Percentiles rank a stretch among this genome's conserved stretches.
Evolutionary conservation across 2,329 filamentous ascomycete species (phyloP).

Genomic region (Penicillium palitans): DNA sequence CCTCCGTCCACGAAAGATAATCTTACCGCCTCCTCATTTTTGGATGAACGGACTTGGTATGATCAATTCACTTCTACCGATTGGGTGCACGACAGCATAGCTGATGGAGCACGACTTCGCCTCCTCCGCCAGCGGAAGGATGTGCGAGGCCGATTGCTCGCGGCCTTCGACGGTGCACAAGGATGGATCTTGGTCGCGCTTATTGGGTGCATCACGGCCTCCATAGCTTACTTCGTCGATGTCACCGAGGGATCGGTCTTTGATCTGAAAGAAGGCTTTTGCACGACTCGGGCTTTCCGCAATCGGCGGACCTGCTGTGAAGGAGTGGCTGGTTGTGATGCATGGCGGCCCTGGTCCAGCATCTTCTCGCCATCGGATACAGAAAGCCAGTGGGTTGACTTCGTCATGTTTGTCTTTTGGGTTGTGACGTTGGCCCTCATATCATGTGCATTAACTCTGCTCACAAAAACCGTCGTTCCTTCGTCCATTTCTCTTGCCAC

Average conservation of each 20-base stretch:
- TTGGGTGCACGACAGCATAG: constrained; percentile 97
- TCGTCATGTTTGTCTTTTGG: constrained; percentile 69
- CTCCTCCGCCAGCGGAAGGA: constrained; percentile 78
- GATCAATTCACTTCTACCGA: constrained; percentile 97
- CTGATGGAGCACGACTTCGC: constrained; percentile 87
- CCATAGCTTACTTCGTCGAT: constrained; percentile 85
- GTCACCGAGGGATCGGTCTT: constrained; percentile 82
- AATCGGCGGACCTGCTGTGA: constrained; percentile 69
- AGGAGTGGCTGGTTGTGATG: constrained; percentile 54
- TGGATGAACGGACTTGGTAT: constrained; percentile 93
- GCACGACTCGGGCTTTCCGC: constrained; percentile 68
- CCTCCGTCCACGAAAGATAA: constrained; percentile 50
- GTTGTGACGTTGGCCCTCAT: constrained; percentile 69
- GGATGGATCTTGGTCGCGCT: constrained; percentile 93
- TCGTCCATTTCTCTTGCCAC: constrained; percentile 84
- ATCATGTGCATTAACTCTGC: constrained; percentile 77
- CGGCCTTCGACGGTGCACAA: constrained; percentile 81
- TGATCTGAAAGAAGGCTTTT: constrained; percentile 90
- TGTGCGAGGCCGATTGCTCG: constrained; percentile 73
- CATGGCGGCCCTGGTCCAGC: constrained; percentile 67
- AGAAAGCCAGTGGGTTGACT: constrained; percentile 68
- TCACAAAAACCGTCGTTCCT: constrained; percentile 91
- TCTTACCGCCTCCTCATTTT: constrained; percentile 61
- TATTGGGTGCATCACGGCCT: constrained; percentile 81
- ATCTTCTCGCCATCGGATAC: constrained; percentile 55